Evolutionary conservation across 106 monocot genomes (phyloP).

Genomic region (Dendrobium nobile): DNA sequence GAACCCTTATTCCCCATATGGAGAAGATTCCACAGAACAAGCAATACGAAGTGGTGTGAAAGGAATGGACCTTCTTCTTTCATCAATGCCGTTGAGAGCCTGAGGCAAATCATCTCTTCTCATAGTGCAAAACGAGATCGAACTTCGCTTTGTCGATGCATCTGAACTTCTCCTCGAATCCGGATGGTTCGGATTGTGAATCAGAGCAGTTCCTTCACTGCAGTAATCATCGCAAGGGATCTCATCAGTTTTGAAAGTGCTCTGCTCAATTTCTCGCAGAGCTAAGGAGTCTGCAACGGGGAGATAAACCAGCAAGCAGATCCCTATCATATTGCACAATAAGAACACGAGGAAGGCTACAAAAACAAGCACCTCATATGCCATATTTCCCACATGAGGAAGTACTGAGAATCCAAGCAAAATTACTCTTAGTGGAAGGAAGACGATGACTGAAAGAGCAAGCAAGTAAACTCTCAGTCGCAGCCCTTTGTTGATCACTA

Average conservation of each 20-base stretch:
- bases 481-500: slow-evolving; percentile 78
- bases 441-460: slow-evolving; percentile 23
- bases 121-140: slow-evolving; percentile 64
- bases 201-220: slow-evolving; percentile 23
- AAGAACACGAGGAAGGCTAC: slow-evolving; percentile 56
- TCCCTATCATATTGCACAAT: slow-evolving; percentile 32
- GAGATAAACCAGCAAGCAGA: slow-evolving; percentile 76
- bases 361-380: slow-evolving; percentile 53
- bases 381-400: slow-evolving; percentile 27
- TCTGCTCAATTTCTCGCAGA: slow-evolving; percentile 30
- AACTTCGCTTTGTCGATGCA: slow-evolving; percentile 48
- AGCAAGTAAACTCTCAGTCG: slow-evolving; percentile 50
- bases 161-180: slow-evolving; percentile 40
- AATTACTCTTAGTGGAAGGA: slow-evolving; percentile 43
- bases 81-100: neutral
- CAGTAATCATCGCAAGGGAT: slow-evolving; percentile 52
- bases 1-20: neutral
- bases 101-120: slow-evolving; percentile 26
- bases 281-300: slow-evolving; percentile 70
- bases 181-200: slow-evolving; percentile 30
- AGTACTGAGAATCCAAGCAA: slow-evolving; percentile 66
- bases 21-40: neutral
- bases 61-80: neutral
- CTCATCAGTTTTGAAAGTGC: slow-evolving; percentile 22
- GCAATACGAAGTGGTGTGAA: neutral